phyloP scores from a whole-genome alignment of 371 early-diverging fungal species.

The Thermomucor indicae-seudaticae region DNA sequence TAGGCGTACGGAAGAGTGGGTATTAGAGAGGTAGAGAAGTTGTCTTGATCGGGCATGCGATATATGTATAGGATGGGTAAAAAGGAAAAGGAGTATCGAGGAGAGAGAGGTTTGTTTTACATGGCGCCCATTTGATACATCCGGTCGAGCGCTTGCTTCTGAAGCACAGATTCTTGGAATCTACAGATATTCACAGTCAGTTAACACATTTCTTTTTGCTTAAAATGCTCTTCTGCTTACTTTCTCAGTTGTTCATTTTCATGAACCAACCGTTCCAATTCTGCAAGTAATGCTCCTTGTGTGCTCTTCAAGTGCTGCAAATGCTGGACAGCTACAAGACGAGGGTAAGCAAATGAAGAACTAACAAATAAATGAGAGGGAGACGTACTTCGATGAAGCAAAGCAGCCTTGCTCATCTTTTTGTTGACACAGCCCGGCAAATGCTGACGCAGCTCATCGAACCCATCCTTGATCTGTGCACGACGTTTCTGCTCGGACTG shows the following conservation, averaged over 20 bases:
- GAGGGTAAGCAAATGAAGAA: conserved; percentile 1
- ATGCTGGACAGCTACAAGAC: conserved; percentile 40
- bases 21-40: not conserved
- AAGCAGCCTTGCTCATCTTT: conserved; percentile 55
- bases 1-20: too few relatives aligned
- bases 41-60: too few relatives aligned
- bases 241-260: conserved; percentile 51
- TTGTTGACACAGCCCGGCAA: conserved; percentile 51
- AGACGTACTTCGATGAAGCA: conserved; percentile 48
- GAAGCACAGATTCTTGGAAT: conserved; percentile 46
- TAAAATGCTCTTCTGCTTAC: conserved; percentile 12
- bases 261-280: conserved; percentile 39
- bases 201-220: not conserved
- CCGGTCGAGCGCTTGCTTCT: conserved; percentile 50
- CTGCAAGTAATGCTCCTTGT: conserved; percentile 37
- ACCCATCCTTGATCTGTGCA: too few relatives aligned
- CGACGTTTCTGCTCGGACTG: conserved; percentile 61
- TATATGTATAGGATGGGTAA: too few relatives aligned
- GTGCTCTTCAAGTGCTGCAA: conserved; percentile 45
- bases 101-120: conserved; percentile 22
- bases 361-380: not conserved
- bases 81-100: too few relatives aligned
- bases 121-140: conserved; percentile 47
- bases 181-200: conserved; percentile 4
- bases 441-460: conserved; percentile 52